Conservation (phyloP, 2,329 filamentous ascomycete genomes). For the Harringtonia aguacate region DNA sequence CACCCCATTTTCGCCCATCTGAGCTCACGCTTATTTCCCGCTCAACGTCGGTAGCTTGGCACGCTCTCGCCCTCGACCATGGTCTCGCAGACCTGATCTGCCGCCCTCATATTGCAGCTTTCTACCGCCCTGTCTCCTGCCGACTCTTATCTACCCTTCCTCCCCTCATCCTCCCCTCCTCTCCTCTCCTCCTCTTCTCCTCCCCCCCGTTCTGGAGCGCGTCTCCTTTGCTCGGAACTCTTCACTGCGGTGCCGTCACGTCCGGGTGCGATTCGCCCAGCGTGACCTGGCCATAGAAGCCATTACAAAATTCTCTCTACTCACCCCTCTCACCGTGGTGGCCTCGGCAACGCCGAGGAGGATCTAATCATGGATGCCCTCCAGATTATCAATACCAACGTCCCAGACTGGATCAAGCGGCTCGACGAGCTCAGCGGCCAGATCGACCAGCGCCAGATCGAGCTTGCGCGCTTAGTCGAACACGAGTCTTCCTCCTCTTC, state of each 20-base stretch:
- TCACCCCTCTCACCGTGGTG: neutral
- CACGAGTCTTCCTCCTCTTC: constrained; percentile 10
- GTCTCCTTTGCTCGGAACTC: neutral
- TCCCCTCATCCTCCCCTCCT: too few relatives aligned
- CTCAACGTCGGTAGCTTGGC: too few relatives aligned
- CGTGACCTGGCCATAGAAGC: neutral
- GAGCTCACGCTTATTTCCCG: too few relatives aligned
- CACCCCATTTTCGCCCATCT: too few relatives aligned
- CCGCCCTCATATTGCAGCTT: too few relatives aligned
- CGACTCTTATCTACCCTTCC: too few relatives aligned
- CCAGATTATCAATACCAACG: constrained; percentile 39
- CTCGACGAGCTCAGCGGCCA: constrained; percentile 50
- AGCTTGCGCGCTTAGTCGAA: constrained; percentile 34
- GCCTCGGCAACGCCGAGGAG: neutral
- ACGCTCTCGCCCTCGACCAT: too few relatives aligned
- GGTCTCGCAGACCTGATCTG: too few relatives aligned
- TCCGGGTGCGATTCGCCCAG: neutral
- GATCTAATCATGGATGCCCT: constrained; percentile 42
- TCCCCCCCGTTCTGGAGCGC: neutral
- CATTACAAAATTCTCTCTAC: neutral
- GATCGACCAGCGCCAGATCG: constrained; percentile 49
- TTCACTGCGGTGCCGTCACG: neutral
- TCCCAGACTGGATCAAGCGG: constrained; percentile 49
- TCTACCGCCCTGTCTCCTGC: too few relatives aligned
- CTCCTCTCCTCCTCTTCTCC: too few relatives aligned